Evolutionary conservation across 169 alveolate genomes (phyloP).

Genomic region (Plasmodium vinckei): DNA sequence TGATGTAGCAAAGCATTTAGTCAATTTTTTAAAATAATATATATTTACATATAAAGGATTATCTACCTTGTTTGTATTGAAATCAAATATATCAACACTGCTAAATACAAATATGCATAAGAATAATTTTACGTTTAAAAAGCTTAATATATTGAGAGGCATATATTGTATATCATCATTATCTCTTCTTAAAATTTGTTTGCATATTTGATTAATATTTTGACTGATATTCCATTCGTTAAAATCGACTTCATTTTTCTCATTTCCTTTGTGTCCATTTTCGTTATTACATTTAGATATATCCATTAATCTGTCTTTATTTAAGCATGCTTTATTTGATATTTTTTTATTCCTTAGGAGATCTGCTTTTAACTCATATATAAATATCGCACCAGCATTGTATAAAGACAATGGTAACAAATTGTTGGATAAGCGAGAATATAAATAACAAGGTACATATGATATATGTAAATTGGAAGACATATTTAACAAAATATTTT

Average conservation of each 20-base stretch:
- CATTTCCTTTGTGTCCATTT: neutral
- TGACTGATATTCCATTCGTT: neutral
- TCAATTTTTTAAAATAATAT: conserved; percentile 59
- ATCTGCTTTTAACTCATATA: conserved; percentile 6
- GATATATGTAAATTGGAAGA: neutral
- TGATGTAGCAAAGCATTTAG: conserved; percentile 43
- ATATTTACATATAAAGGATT: conserved; percentile 43
- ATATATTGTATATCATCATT: conserved; percentile 24
- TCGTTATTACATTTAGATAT: neutral
- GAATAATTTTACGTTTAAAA: conserved; percentile 44
- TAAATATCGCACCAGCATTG: conserved; percentile 20
- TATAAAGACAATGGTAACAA: conserved; percentile 41
- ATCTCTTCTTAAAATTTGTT: conserved; percentile 27
- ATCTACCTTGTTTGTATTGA: conserved; percentile 15
- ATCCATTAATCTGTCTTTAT: neutral
- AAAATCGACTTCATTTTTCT: neutral
- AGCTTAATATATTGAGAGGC: conserved; percentile 29
- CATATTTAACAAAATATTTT: neutral
- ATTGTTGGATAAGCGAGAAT: conserved; percentile 38
- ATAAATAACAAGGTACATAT: conserved; percentile 15
- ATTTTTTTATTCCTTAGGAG: neutral
- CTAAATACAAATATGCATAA: conserved; percentile 49
- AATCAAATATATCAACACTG: conserved; percentile 65
- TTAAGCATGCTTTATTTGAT: neutral
- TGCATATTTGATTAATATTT: neutral